phyloP scores from a whole-genome alignment of 2,329 filamentous ascomycete species.

The Penicillium sp. region DNA sequence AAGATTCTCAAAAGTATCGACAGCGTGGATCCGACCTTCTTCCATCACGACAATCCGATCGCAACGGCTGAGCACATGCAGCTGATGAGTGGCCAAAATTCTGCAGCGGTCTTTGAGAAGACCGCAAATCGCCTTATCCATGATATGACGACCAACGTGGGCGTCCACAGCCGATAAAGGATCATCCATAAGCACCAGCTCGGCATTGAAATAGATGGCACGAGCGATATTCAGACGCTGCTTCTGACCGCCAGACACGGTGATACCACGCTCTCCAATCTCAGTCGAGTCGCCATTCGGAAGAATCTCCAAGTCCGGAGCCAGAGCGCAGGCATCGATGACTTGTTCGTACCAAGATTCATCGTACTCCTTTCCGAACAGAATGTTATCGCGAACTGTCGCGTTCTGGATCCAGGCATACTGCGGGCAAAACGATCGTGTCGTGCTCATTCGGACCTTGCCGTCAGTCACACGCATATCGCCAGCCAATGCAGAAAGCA shows the following conservation, averaged over 20 bases:
- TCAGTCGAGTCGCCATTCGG: constrained; percentile 86
- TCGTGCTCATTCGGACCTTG: constrained; percentile 76
- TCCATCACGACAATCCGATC: constrained; percentile 95
- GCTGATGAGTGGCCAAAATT: constrained; percentile 89
- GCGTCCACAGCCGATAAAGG: constrained; percentile 58
- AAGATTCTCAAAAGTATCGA: constrained; percentile 87
- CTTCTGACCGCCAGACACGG: constrained; percentile 92
- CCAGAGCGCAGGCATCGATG: constrained; percentile 81
- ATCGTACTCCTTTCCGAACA: constrained; percentile 80
- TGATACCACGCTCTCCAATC: constrained; percentile 94
- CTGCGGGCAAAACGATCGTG: constrained; percentile 88
- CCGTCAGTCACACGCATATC: constrained; percentile 78
- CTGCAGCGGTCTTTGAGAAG: constrained; percentile 86
- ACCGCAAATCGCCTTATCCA: constrained; percentile 91
- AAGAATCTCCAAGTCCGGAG: constrained; percentile 88
- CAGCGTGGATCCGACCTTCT: constrained; percentile 75
- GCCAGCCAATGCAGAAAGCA: constrained; percentile 85
- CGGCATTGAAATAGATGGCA: constrained; percentile 66
- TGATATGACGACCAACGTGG: constrained; percentile 70
- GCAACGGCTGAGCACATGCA: constrained; percentile 87
- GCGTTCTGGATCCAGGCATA: constrained; percentile 98
- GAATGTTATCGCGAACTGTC: constrained; percentile 82
- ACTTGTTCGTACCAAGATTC: constrained; percentile 79
- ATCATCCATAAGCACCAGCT: constrained; percentile 66
- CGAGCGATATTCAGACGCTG: constrained; percentile 93